Percentiles rank a stretch among this genome's conserved stretches.
These are phyloP conservation scores for Candida schatavii DNA, from an alignment of 805 yeast genomes.

Conservation along the genomic window DNA sequence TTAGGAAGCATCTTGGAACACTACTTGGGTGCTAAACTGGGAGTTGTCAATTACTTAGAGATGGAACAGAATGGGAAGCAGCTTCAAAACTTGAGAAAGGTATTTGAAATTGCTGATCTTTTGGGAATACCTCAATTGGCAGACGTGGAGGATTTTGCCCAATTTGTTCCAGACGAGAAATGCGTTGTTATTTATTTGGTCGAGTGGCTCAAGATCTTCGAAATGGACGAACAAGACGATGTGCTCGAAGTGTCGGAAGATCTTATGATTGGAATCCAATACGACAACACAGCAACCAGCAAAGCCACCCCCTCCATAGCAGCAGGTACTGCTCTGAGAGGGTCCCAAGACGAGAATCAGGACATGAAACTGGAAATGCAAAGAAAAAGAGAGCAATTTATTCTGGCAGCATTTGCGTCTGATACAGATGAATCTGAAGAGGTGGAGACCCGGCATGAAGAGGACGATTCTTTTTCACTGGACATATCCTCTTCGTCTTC, in stretches of 20 bases:
- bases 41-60: conserved; percentile 30
- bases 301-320: too few species aligned
- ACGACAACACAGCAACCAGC: background rate
- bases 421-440: background rate
- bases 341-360: background rate
- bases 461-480: too few species aligned
- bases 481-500: too few species aligned
- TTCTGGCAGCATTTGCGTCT: background rate
- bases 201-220: conserved; percentile 52
- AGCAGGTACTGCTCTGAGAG: background rate
- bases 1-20: conserved; percentile 34
- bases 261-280: background rate
- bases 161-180: conserved; percentile 55
- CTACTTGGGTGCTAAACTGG: conserved; percentile 15
- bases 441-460: too few species aligned
- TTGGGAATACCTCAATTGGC: conserved; percentile 51
- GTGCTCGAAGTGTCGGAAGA: background rate
- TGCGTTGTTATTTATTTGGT: conserved; percentile 57
- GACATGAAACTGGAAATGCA: background rate
- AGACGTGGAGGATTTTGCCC: conserved; percentile 52
- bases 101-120: conserved; percentile 41
- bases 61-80: conserved; percentile 22
- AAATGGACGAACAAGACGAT: conserved; percentile 10
- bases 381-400: background rate
- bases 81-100: conserved; percentile 28